These are phyloP conservation scores for Hysterium pulicare DNA, from an alignment of 2,329 filamentous ascomycete genomes.

Conservation along the genomic window DNA sequence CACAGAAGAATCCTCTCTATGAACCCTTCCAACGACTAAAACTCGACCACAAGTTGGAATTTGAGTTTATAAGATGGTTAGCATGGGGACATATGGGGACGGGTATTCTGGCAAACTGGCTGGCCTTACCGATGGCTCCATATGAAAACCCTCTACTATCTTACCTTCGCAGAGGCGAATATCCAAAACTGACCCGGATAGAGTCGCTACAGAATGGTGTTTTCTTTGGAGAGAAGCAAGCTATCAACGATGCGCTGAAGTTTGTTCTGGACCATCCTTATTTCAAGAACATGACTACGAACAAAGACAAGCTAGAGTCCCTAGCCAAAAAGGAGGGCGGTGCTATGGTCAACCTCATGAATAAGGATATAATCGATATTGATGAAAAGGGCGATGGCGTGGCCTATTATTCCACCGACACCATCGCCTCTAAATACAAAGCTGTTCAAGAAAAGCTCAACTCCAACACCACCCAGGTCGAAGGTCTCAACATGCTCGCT, in stretches of 20 bases:
- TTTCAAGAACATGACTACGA: slow-evolving; percentile 55
- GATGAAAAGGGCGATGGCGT: slow-evolving; percentile 65
- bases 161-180: slow-evolving; percentile 73
- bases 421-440: slow-evolving; percentile 64
- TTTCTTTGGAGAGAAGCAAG: slow-evolving; percentile 64
- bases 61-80: slow-evolving; percentile 78
- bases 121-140: slow-evolving; percentile 79
- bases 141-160: slow-evolving; percentile 69
- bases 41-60: slow-evolving; percentile 30
- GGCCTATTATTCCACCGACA: slow-evolving; percentile 70
- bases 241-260: slow-evolving; percentile 42
- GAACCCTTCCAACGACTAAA: slow-evolving; percentile 58
- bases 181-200: slow-evolving; percentile 70
- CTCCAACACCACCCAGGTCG: slow-evolving; percentile 49
- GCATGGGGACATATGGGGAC: slow-evolving; percentile 91
- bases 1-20: slow-evolving; percentile 78
- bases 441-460: slow-evolving; percentile 63
- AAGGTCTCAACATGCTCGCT: slow-evolving; percentile 65
- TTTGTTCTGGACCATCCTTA: slow-evolving; percentile 43
- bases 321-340: slow-evolving; percentile 53
- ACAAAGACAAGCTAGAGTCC: slow-evolving; percentile 58
- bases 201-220: slow-evolving; percentile 68
- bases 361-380: slow-evolving; percentile 58
- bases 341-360: slow-evolving; percentile 55
- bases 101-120: slow-evolving; percentile 74